Conservation (phyloP, 106 monocot genomes). For the Hemerocallis citrina region DNA sequence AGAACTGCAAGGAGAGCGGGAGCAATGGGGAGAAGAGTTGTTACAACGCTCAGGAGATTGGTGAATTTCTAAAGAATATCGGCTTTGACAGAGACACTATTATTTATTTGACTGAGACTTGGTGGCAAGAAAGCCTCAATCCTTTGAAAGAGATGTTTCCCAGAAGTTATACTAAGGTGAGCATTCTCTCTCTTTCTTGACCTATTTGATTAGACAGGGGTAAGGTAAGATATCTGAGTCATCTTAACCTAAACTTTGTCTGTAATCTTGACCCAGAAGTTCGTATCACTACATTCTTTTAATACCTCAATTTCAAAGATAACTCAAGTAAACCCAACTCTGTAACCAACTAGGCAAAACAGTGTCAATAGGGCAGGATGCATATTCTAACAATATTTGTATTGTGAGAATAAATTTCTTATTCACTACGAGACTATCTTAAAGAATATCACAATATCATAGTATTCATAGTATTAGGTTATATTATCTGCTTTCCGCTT, state of each 20-base stretch:
- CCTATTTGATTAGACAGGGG: not conserved
- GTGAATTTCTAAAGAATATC: constrained; percentile 41
- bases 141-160: constrained; percentile 58
- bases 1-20: constrained; percentile 43
- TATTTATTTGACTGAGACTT: constrained; percentile 76
- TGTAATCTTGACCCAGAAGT: not conserved
- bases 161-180: constrained; percentile 81
- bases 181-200: not conserved
- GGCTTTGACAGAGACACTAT: constrained; percentile 56
- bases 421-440: not conserved
- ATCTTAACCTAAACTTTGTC: not conserved
- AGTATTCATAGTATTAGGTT: not conserved
- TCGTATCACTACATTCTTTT: not conserved
- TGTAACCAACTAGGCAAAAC: no score
- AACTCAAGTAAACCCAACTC: no score
- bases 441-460: not conserved
- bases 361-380: no score
- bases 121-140: constrained; percentile 81
- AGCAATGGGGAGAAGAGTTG: constrained; percentile 35
- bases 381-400: no score
- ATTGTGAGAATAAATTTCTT: no score
- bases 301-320: no score
- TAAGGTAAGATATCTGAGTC: not conserved
- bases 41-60: constrained; percentile 44
- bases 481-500: not conserved